A percentile compares a stretch with the other conserved stretches of the same genome.
Evolutionary conservation across 2,329 filamentous ascomycete species (phyloP).

Genomic region (Sphaceloma murrayae): DNA sequence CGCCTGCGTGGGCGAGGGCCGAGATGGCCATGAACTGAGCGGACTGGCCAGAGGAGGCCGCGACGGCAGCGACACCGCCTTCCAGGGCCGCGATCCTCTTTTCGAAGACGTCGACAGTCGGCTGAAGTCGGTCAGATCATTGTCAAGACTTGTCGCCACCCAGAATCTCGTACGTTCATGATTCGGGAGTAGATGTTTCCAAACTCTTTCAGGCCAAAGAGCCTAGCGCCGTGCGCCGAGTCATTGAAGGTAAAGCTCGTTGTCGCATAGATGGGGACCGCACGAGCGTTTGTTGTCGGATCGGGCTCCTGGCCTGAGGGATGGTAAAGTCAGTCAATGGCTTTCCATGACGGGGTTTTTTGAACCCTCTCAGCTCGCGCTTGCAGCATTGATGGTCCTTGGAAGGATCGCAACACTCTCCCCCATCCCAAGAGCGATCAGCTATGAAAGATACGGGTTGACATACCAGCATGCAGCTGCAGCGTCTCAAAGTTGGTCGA

Average conservation of each 20-base stretch:
- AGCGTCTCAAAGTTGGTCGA: constrained; percentile 40
- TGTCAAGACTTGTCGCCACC: too few species aligned
- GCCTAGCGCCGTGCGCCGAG: constrained; percentile 84
- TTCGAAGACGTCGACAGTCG: constrained; percentile 91
- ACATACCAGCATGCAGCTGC: constrained; percentile 39
- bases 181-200: constrained; percentile 98
- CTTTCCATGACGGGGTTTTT: too few species aligned
- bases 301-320: constrained; percentile 64
- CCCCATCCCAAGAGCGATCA: too few species aligned
- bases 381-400: too few species aligned
- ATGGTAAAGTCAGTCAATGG: neutral
- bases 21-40: constrained; percentile 87
- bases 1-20: constrained; percentile 74
- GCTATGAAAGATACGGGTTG: neutral
- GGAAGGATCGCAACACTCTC: too few species aligned
- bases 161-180: constrained; percentile 60
- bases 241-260: constrained; percentile 92
- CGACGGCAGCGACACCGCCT: constrained; percentile 78
- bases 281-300: constrained; percentile 70
- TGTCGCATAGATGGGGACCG: constrained; percentile 91
- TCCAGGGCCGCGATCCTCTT: constrained; percentile 94
- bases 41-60: constrained; percentile 74
- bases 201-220: constrained; percentile 93
- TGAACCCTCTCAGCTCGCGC: too few species aligned
- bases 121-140: constrained; percentile 39